Evolutionary conservation across 169 alveolate genomes (phyloP).

Genomic region (Theileria luwenshuni): DNA sequence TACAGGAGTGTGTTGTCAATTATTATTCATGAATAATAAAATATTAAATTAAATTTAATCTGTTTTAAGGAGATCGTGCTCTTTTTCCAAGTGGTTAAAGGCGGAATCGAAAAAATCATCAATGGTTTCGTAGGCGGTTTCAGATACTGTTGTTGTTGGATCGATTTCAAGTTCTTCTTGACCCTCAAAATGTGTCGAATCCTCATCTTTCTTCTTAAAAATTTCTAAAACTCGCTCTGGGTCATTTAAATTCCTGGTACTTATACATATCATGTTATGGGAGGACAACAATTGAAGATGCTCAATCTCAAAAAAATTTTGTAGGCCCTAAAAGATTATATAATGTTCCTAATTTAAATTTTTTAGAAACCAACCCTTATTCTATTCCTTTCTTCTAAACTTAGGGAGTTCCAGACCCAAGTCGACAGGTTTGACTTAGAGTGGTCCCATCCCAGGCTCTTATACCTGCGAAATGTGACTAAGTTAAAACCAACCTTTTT

Average conservation of each 20-base stretch:
- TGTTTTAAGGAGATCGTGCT: no score
- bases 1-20: no score
- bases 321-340: slow-evolving; percentile 38
- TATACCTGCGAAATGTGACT: slow-evolving; percentile 12
- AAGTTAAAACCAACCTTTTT: background rate
- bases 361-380: slow-evolving; percentile 10
- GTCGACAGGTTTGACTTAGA: background rate
- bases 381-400: slow-evolving; percentile 32
- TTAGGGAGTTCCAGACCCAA: background rate
- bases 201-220: no score
- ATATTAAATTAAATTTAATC: no score
- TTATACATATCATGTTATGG: slow-evolving; percentile 37
- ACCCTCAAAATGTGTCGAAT: no score
- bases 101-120: no score
- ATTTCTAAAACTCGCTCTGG: no score
- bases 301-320: slow-evolving; percentile 56
- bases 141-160: no score
- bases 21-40: no score
- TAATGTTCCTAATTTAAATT: background rate
- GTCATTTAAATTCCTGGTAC: slow-evolving; percentile 32
- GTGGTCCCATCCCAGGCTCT: slow-evolving; percentile 35
- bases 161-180: no score
- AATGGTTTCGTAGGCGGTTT: no score
- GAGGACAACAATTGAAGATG: slow-evolving; percentile 38
- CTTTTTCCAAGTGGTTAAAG: no score